phyloP scores from a whole-genome alignment of 306 rosid species.

The Urtica urens region DNA sequence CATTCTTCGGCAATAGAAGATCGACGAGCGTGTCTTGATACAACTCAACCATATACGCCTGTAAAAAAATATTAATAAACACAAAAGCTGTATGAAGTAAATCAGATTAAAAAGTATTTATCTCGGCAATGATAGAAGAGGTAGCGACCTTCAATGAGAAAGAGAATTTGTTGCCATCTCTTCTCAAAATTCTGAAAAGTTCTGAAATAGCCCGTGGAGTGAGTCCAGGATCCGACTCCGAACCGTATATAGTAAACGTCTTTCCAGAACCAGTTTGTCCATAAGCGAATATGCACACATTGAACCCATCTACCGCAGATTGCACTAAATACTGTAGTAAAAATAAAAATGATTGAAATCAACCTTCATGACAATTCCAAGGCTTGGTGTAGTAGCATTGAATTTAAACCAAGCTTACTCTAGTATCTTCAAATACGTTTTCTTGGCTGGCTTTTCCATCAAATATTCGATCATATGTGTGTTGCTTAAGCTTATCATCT shows the following conservation, averaged over 20 bases:
- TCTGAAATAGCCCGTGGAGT: slow-evolving; percentile 76
- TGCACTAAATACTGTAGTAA: slow-evolving; percentile 83
- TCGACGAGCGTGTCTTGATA: slow-evolving; percentile 95
- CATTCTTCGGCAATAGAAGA: slow-evolving; percentile 65
- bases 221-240: slow-evolving; percentile 65
- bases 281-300: slow-evolving; percentile 87
- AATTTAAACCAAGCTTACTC: slow-evolving; percentile 39
- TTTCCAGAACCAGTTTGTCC: slow-evolving; percentile 97
- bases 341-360: background rate
- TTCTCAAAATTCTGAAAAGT: slow-evolving; percentile 56
- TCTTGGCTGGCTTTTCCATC: slow-evolving; percentile 64
- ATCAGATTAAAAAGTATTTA: background rate
- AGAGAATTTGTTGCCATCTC: slow-evolving; percentile 61
- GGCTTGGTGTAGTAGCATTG: background rate
- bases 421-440: slow-evolving; percentile 87
- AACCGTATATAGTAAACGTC: slow-evolving; percentile 80
- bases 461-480: slow-evolving; percentile 72
- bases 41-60: slow-evolving; percentile 88
- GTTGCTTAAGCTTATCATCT: slow-evolving; percentile 71
- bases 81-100: background rate
- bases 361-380: background rate
- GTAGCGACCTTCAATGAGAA: slow-evolving; percentile 66
- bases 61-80: slow-evolving; percentile 18
- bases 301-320: slow-evolving; percentile 83
- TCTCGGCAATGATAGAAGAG: slow-evolving; percentile 1